Conservation (phyloP, 176 grass and related monocot genomes). For the Pharus latifolius region DNA sequence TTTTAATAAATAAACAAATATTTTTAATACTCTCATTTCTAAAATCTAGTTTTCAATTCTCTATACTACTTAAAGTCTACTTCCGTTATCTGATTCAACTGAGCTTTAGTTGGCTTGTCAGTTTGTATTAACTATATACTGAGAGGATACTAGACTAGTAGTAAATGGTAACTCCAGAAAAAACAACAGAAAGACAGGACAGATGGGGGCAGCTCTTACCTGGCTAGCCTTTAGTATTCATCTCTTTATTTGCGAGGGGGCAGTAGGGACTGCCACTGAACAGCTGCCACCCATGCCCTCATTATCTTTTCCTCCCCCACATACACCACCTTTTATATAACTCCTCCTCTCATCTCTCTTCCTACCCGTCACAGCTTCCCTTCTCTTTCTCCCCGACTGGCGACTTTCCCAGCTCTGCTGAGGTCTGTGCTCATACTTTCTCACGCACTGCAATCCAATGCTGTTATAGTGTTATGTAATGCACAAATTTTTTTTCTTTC, state of each 20-base stretch:
- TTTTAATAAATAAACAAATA: too few species aligned
- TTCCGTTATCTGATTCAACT: too few species aligned
- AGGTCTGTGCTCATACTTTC: conserved; percentile 38
- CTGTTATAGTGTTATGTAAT: neutral
- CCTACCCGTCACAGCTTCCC: neutral
- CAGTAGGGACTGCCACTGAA: too few species aligned
- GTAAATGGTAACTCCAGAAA: too few species aligned
- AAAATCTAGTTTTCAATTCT: too few species aligned
- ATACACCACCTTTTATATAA: conserved; percentile 45
- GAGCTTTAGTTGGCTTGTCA: too few species aligned
- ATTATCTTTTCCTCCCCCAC: conserved; percentile 29
- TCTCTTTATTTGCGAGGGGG: neutral
- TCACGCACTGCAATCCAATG: neutral
- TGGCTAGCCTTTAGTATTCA: neutral
- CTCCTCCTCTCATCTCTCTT: neutral
- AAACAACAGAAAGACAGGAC: neutral
- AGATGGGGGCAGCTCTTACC: conserved; percentile 6
- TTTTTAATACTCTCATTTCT: too few species aligned
- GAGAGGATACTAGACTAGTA: too few species aligned
- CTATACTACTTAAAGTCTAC: too few species aligned
- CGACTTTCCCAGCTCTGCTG: conserved; percentile 23
- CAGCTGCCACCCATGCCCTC: conserved; percentile 42
- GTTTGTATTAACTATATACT: too few species aligned
- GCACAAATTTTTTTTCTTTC: neutral
- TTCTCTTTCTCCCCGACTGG: conserved; percentile 19